phyloP scores from a whole-genome alignment of 1,284 basidiomycete species.

The Volvariella surrecta region DNA sequence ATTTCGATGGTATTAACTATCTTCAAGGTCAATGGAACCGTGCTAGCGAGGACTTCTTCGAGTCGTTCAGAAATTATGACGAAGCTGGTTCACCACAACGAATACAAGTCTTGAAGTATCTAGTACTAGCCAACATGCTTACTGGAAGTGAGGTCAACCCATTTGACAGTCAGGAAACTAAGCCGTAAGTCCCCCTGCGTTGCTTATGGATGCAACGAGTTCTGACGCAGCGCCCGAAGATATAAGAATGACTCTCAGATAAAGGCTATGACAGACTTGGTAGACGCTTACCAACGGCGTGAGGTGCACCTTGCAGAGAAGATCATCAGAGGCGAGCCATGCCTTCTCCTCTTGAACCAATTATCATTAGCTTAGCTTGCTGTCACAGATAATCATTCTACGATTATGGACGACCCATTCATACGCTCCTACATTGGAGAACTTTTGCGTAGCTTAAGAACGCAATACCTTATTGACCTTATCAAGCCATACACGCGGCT shows the following conservation, averaged over 20 bases:
- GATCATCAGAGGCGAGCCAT: conserved; percentile 85
- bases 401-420: conserved; percentile 93
- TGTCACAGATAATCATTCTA: conserved; percentile 74
- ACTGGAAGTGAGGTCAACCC: conserved; percentile 98
- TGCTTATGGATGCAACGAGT: neutral
- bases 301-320: conserved; percentile 96
- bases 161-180: conserved; percentile 99
- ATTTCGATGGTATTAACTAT: conserved; percentile 2
- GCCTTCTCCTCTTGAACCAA: conserved; percentile 2
- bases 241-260: conserved; percentile 98
- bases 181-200: conserved; percentile 56
- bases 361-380: conserved; percentile 7
- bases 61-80: conserved; percentile 98
- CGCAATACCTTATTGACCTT: conserved; percentile 94
- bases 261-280: conserved; percentile 95
- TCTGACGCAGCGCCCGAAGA: conserved; percentile 31
- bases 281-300: conserved; percentile 91
- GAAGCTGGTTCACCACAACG: conserved; percentile 95
- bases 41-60: conserved; percentile 97
- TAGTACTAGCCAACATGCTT: conserved; percentile 97
- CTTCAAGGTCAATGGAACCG: conserved; percentile 85
- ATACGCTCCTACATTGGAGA: conserved; percentile 94
- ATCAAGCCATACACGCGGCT: conserved; percentile 96
- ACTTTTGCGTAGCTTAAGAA: conserved; percentile 85
- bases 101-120: conserved; percentile 97